Conservation (phyloP, 306 rosid species). For the Heteromeles arbutifolia region DNA sequence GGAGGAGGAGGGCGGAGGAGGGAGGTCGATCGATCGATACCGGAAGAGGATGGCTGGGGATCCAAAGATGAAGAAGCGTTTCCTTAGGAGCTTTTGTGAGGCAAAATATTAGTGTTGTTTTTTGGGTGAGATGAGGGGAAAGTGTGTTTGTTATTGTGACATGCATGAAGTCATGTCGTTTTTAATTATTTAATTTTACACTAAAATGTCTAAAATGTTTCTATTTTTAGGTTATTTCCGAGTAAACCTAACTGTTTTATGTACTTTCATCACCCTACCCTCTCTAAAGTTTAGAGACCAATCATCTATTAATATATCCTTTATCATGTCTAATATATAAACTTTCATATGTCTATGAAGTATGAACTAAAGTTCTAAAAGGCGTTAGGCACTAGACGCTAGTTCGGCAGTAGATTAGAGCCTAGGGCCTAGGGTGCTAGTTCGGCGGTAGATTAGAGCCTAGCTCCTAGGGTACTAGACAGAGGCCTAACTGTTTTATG, state of each 20-base stretch:
- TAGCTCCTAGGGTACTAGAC: too few relatives aligned
- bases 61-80: conserved; percentile 10
- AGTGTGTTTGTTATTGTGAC: background rate
- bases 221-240: background rate
- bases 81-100: conserved; percentile 1
- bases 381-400: rapidly evolving
- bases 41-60: conserved; percentile 1
- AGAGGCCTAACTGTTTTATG: too few relatives aligned
- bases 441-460: too few relatives aligned
- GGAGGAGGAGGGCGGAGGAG: background rate
- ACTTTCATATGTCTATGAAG: too few relatives aligned
- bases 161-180: background rate
- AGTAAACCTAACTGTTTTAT: background rate
- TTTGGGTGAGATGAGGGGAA: background rate
- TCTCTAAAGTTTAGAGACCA: background rate
- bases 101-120: background rate
- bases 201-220: background rate
- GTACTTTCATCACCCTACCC: background rate
- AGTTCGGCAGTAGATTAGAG: rapidly evolving
- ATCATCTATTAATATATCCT: too few relatives aligned
- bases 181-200: background rate
- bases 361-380: too few relatives aligned
- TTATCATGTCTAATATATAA: too few relatives aligned
- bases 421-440: too few relatives aligned
- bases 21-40: background rate